Percentiles rank a stretch among this genome's conserved stretches.
These are phyloP conservation scores for Malassezia slooffiae DNA, from an alignment of 1,284 basidiomycete genomes.

Conservation along the genomic window DNA sequence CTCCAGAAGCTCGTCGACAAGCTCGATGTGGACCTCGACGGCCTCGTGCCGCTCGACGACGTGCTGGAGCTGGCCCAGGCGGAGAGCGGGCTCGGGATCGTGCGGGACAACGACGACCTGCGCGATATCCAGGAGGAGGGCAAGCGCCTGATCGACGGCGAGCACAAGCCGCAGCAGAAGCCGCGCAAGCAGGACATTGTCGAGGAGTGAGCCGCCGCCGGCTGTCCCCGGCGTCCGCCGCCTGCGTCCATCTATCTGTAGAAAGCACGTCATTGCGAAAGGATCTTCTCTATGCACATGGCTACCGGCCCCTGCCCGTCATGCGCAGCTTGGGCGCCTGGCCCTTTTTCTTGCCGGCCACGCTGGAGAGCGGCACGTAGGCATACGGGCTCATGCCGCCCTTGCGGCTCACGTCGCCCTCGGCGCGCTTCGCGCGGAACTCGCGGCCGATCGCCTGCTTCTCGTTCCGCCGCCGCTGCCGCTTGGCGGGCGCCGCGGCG, in stretches of 20 bases:
- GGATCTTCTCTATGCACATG: not conserved
- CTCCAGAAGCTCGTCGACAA: slow-evolving; percentile 80
- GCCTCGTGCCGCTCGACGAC: slow-evolving; percentile 58
- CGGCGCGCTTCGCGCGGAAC: slow-evolving; percentile 34
- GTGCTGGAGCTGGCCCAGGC: slow-evolving; percentile 47
- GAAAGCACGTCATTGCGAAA: not conserved
- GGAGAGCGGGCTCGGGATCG: slow-evolving; percentile 45
- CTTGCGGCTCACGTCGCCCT: slow-evolving; percentile 59
- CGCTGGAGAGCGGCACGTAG: slow-evolving; percentile 52
- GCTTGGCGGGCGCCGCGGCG: slow-evolving; percentile 3
- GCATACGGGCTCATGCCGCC: slow-evolving; percentile 78
- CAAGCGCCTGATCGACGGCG: slow-evolving; percentile 21
- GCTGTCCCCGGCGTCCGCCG: too few relatives aligned
- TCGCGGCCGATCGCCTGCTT: slow-evolving; percentile 36
- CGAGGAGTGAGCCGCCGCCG: too few relatives aligned
- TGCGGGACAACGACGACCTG: slow-evolving; percentile 31
- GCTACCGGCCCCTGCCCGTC: slow-evolving; percentile 5
- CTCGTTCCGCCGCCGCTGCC: slow-evolving; percentile 18
- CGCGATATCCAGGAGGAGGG: slow-evolving; percentile 31
- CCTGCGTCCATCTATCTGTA: too few relatives aligned
- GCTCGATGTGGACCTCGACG: slow-evolving; percentile 89
- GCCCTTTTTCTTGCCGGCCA: slow-evolving; percentile 29
- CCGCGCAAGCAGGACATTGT: slow-evolving; percentile 38
- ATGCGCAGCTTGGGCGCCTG: slow-evolving; percentile 9
- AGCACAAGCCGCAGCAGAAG: slow-evolving; percentile 23